phyloP scores from a whole-genome alignment of 345 rosid genomes.

The Melaleuca alternifolia region DNA sequence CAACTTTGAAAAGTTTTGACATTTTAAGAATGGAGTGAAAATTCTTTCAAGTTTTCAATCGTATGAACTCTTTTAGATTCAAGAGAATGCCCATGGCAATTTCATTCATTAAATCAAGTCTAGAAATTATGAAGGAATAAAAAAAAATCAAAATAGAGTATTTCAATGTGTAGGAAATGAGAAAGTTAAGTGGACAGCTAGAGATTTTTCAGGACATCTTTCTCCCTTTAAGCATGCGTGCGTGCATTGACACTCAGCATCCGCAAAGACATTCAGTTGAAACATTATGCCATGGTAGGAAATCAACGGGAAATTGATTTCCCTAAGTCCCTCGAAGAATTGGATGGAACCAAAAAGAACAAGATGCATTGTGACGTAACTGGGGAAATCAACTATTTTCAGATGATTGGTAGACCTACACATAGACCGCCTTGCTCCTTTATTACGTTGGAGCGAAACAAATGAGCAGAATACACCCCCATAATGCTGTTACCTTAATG shows the following conservation, averaged over 20 bases:
- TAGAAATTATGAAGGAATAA: too few relatives aligned
- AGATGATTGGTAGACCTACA: not conserved
- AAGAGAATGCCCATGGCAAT: too few relatives aligned
- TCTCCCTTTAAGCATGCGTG: constrained; percentile 18
- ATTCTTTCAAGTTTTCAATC: too few relatives aligned
- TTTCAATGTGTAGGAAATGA: too few relatives aligned
- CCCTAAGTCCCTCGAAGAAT: not conserved
- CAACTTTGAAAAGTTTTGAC: too few relatives aligned
- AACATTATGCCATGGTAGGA: not conserved
- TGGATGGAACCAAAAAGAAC: not conserved
- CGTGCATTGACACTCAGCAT: not conserved
- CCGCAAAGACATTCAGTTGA: not conserved
- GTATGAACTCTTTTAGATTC: too few relatives aligned
- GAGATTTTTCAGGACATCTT: constrained; percentile 17
- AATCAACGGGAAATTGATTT: not conserved
- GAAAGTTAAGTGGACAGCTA: constrained; percentile 18
- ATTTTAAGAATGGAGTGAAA: too few relatives aligned
- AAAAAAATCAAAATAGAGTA: too few relatives aligned
- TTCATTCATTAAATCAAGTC: too few relatives aligned
- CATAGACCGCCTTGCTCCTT: not conserved
- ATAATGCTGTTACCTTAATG: not conserved
- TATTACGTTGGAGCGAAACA: not conserved
- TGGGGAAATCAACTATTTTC: not conserved
- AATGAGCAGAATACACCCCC: not conserved
- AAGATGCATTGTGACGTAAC: not conserved